phyloP scores from a whole-genome alignment of 2,329 filamentous ascomycete genomes.

The Helicocarpus griseus region DNA sequence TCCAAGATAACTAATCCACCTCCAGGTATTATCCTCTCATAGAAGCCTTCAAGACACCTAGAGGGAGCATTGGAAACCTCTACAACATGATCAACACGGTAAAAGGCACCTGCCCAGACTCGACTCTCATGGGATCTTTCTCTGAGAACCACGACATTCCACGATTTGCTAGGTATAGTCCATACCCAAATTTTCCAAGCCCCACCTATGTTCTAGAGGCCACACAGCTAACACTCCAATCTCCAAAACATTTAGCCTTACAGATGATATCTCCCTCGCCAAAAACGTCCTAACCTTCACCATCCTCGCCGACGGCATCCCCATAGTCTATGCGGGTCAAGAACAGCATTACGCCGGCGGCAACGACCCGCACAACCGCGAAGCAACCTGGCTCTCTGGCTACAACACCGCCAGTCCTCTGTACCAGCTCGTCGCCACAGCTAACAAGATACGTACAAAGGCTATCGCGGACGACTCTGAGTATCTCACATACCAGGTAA shows the following conservation, averaged over 20 bases:
- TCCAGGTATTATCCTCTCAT: slow-evolving; percentile 4
- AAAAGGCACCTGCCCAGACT: slow-evolving; percentile 32
- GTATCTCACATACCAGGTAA: slow-evolving; percentile 35
- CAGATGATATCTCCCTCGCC: slow-evolving; percentile 45
- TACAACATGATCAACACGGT: slow-evolving; percentile 18
- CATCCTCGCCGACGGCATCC: slow-evolving; percentile 50
- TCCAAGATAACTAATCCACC: not conserved
- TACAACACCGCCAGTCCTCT: slow-evolving; percentile 40
- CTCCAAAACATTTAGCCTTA: too few relatives aligned
- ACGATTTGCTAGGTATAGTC: not conserved
- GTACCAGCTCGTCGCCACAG: slow-evolving; percentile 37
- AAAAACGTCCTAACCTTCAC: slow-evolving; percentile 54
- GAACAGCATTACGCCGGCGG: slow-evolving; percentile 51
- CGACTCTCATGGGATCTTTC: slow-evolving; percentile 39
- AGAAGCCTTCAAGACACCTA: slow-evolving; percentile 5
- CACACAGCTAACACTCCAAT: too few relatives aligned
- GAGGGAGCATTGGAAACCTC: slow-evolving; percentile 8
- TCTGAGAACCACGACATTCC: slow-evolving; percentile 50
- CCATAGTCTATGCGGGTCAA: slow-evolving; percentile 56
- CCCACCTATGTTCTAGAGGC: too few relatives aligned
- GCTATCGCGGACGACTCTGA: slow-evolving; percentile 29
- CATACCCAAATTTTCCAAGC: not conserved
- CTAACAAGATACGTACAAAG: slow-evolving; percentile 43
- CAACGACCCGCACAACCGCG: slow-evolving; percentile 43
- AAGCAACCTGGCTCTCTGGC: slow-evolving; percentile 48